Conservation (phyloP, 1,284 basidiomycete genomes). For the Heliocybe sulcata region DNA sequence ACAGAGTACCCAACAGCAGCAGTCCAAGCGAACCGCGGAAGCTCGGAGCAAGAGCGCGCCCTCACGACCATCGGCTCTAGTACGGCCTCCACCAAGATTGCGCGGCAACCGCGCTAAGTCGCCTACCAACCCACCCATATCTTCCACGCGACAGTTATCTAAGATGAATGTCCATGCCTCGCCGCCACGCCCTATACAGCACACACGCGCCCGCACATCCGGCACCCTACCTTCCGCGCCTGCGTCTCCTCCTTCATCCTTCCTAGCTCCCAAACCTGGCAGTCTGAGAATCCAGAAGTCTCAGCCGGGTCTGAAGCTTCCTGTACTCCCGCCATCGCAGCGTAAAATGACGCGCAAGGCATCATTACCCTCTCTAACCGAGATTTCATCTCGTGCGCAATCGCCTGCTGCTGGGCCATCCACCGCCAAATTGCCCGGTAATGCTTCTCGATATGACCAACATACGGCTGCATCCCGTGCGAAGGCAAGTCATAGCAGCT, state of each 20-base stretch:
- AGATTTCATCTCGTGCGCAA: conserved; percentile 33
- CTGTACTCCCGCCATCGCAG: conserved; percentile 51
- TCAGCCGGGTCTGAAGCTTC: conserved; percentile 67
- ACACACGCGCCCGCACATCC: conserved; percentile 49
- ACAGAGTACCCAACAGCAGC: conserved; percentile 40
- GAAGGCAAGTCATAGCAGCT: conserved; percentile 50
- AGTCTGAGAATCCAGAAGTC: conserved; percentile 76
- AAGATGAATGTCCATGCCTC: conserved; percentile 60
- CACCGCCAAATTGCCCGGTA: conserved; percentile 23
- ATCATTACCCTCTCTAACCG: conserved; percentile 67
- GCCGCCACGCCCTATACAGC: conserved; percentile 35
- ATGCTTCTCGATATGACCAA: conserved; percentile 55
- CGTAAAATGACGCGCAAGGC: conserved; percentile 66
- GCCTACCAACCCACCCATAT: conserved; percentile 55
- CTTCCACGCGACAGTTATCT: conserved; percentile 59
- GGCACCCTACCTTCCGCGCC: conserved; percentile 45
- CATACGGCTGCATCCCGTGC: conserved; percentile 75
- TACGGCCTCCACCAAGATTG: conserved; percentile 53
- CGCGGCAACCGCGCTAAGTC: conserved; percentile 63
- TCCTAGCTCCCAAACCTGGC: conserved; percentile 59
- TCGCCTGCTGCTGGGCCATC: conserved; percentile 51
- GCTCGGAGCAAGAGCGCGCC: conserved; percentile 51
- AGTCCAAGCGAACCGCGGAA: conserved; percentile 19
- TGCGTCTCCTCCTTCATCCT: conserved; percentile 39
- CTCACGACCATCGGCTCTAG: conserved; percentile 35